A percentile compares a stretch with the other conserved stretches of the same genome.
phyloP scores from a whole-genome alignment of 306 rosid genomes.

The Glycine tomentella region DNA sequence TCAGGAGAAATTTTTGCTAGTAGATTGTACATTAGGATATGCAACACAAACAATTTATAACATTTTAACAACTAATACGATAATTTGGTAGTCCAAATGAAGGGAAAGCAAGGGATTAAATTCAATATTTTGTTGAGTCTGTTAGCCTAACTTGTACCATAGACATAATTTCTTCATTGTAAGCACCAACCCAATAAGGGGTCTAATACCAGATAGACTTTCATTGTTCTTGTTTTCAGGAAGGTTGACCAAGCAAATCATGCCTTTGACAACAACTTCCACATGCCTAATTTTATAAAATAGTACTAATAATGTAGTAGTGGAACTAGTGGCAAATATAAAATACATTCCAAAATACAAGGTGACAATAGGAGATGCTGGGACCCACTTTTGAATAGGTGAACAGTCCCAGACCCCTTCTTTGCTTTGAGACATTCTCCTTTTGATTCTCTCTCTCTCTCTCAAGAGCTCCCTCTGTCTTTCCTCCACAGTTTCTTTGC shows the following conservation, averaged over 20 bases:
- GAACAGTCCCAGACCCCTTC: constrained; percentile 71
- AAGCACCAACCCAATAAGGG: constrained; percentile 27
- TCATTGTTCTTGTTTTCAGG: constrained; percentile 7
- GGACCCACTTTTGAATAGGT: constrained; percentile 69
- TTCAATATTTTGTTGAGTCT: constrained; percentile 5
- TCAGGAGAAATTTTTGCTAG: constrained; percentile 29
- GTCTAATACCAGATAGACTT: background rate
- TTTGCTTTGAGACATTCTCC: constrained; percentile 59
- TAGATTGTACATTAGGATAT: background rate
- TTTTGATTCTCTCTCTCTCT: constrained; percentile 59
- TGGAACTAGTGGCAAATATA: background rate
- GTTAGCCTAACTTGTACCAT: constrained; percentile 14
- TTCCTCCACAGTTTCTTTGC: constrained; percentile 73
- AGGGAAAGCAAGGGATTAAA: background rate
- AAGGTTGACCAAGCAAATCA: constrained; percentile 28
- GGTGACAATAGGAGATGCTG: constrained; percentile 65
- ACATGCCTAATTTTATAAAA: background rate
- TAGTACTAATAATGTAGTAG: constrained; percentile 30
- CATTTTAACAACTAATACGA: background rate
- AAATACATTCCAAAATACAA: constrained; percentile 25
- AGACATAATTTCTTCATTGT: constrained; percentile 3
- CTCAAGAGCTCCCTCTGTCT: constrained; percentile 60
- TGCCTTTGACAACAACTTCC: constrained; percentile 27
- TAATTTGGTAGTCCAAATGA: background rate
- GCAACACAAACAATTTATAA: constrained; percentile 4